These are phyloP conservation scores for Amaranthus cruentus DNA, from an alignment of 148 eudicot genomes.

Conservation along the genomic window DNA sequence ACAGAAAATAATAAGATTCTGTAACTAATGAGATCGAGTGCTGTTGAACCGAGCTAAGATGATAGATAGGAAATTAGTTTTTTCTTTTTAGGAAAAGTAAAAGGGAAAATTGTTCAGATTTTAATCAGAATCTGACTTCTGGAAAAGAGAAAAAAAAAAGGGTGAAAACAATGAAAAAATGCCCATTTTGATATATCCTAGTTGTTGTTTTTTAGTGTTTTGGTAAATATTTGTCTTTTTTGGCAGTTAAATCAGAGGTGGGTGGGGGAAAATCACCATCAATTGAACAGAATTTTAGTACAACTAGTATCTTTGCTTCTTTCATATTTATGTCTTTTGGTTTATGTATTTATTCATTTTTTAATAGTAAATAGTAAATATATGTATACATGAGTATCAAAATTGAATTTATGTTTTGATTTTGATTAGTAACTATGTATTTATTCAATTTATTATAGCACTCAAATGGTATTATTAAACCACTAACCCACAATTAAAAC, in stretches of 20 bases:
- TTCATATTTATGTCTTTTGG: not conserved
- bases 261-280: conserved; percentile 9
- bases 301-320: conserved; percentile 18
- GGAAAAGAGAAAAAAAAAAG: conserved; percentile 9
- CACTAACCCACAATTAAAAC: too few species aligned
- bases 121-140: conserved; percentile 1
- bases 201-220: conserved; percentile 7
- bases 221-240: conserved; percentile 22
- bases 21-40: too few species aligned
- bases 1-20: too few species aligned
- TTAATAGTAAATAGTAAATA: not conserved
- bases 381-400: too few species aligned
- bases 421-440: not conserved
- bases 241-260: conserved; percentile 12
- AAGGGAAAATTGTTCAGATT: conserved; percentile 15
- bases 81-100: not conserved
- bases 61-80: not conserved
- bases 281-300: conserved; percentile 24
- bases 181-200: conserved; percentile 9
- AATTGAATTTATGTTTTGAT: not conserved
- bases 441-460: too few species aligned
- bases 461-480: too few species aligned
- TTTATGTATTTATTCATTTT: not conserved
- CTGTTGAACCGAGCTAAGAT: too few species aligned
- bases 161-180: conserved; percentile 22